A percentile compares a stretch with the other conserved stretches of the same genome.
phyloP scores from a whole-genome alignment of 768 basidiomycete genomes.

The Cyathus striatus region DNA sequence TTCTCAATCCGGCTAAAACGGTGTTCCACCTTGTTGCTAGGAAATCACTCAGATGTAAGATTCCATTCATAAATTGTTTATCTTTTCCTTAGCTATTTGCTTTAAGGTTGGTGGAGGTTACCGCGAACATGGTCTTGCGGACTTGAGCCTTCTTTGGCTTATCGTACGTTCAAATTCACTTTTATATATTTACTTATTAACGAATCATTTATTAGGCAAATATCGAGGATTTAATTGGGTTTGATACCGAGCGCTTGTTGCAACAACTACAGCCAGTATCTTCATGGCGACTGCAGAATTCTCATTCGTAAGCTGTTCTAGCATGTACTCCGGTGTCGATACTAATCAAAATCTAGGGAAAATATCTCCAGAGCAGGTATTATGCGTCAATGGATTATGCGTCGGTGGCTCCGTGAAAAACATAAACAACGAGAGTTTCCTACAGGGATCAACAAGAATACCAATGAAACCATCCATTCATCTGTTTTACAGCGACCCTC shows the following conservation, averaged over 20 bases:
- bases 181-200: conserved; percentile 3
- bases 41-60: conserved; percentile 38
- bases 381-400: too few species aligned
- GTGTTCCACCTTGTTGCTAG: conserved; percentile 9
- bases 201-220: conserved; percentile 37
- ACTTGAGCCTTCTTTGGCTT: conserved; percentile 63
- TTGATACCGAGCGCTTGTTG: conserved; percentile 50
- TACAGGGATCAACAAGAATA: conserved; percentile 32
- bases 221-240: conserved; percentile 45
- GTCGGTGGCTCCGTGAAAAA: conserved; percentile 33
- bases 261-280: conserved; percentile 45
- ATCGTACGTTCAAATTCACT: conserved; percentile 32
- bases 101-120: conserved; percentile 68
- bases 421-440: conserved; percentile 46
- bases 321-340: not conserved
- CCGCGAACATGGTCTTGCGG: conserved; percentile 60
- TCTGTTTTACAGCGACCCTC: conserved; percentile 47
- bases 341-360: conserved; percentile 2
- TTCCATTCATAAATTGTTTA: not conserved
- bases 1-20: conserved; percentile 3
- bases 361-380: conserved; percentile 46
- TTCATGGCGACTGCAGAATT: conserved; percentile 55
- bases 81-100: not conserved
- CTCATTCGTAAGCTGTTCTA: conserved; percentile 49
- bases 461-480: conserved; percentile 57